These are phyloP conservation scores for Amaranthus hypochondriacus DNA, from an alignment of 148 eudicot species.

Conservation along the genomic window DNA sequence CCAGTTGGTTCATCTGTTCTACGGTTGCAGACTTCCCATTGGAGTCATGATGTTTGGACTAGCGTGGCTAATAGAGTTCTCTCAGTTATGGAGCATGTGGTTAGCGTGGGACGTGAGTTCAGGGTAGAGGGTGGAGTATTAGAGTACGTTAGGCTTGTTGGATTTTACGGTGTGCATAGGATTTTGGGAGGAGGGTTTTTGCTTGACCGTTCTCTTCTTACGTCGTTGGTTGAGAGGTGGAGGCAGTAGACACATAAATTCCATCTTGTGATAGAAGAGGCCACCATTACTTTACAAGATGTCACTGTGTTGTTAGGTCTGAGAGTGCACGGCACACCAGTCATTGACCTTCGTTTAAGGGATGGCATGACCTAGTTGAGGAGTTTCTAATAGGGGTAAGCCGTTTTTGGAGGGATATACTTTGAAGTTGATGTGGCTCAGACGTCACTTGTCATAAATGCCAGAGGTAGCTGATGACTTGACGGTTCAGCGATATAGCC, in stretches of 20 bases:
- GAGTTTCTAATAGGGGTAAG: too few relatives aligned
- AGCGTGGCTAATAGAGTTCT: not conserved
- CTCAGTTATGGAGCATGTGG: not conserved
- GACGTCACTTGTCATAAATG: too few relatives aligned
- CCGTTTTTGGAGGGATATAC: too few relatives aligned
- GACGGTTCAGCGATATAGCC: too few relatives aligned
- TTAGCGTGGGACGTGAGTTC: not conserved
- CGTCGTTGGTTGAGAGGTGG: constrained; percentile 14
- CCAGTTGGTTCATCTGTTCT: not conserved
- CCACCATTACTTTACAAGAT: constrained; percentile 17
- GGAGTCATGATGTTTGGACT: not conserved
- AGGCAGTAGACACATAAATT: constrained; percentile 17
- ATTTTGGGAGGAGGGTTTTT: not conserved
- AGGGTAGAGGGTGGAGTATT: too few relatives aligned
- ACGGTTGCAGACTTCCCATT: not conserved
- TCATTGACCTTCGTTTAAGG: too few relatives aligned
- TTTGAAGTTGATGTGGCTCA: too few relatives aligned
- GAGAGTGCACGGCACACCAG: not conserved
- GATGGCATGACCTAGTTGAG: too few relatives aligned
- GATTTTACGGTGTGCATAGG: constrained; percentile 2
- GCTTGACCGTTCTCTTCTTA: not conserved
- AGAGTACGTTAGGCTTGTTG: not conserved
- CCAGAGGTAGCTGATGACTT: too few relatives aligned
- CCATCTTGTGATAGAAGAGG: constrained; percentile 4
- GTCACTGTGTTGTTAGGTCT: not conserved